These are phyloP conservation scores for Rubus parviflorus DNA, from an alignment of 306 rosid species.

Conservation along the genomic window DNA sequence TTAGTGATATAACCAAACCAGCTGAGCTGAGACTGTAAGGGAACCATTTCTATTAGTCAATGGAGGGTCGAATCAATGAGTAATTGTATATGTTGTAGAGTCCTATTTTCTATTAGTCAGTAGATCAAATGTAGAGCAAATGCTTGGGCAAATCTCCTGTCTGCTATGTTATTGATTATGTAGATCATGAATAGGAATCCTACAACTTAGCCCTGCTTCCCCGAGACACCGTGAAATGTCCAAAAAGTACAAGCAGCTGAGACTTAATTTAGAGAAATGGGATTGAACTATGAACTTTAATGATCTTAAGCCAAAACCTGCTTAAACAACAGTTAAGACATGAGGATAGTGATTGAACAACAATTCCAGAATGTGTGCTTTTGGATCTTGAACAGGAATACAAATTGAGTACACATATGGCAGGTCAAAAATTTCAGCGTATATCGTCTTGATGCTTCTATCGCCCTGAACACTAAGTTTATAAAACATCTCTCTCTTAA, in stretches of 20 bases:
- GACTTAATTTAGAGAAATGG: background rate
- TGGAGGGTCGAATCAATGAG: background rate
- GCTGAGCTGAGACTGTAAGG: background rate
- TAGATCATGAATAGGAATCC: background rate
- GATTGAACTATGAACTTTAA: background rate
- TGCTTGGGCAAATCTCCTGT: background rate
- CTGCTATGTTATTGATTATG: background rate
- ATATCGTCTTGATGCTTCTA: background rate
- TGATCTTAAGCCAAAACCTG: background rate
- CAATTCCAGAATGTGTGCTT: background rate
- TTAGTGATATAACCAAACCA: slow-evolving; percentile 12
- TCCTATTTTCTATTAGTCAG: background rate
- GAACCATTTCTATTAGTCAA: slow-evolving; percentile 2
- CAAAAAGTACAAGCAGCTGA: background rate
- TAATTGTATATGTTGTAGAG: background rate
- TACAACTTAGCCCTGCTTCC: background rate
- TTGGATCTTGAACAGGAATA: too few species aligned
- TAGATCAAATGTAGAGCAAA: background rate
- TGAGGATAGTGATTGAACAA: background rate
- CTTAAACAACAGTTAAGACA: background rate
- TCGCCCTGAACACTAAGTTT: background rate
- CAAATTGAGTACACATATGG: background rate
- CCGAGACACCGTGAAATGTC: too few species aligned
- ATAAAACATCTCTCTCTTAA: background rate
- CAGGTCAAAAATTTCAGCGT: background rate